Conservation (phyloP, 2,329 filamentous ascomycete species). For the Periconia macrospinosa region DNA sequence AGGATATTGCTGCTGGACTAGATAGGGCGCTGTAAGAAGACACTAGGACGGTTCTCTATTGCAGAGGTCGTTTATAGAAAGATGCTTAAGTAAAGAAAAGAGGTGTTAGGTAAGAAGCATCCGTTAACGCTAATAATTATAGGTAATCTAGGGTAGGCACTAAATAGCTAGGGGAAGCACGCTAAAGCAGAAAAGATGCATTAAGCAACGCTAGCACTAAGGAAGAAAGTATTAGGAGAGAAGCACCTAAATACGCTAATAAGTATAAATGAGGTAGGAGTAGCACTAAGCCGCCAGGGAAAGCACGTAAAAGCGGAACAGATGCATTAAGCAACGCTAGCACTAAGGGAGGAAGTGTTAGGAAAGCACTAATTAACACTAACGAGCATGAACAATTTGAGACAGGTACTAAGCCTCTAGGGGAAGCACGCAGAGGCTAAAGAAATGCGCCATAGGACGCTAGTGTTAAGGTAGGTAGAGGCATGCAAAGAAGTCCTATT, state of each 20-base stretch:
- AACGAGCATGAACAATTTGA: not conserved
- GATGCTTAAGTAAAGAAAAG: slow-evolving; percentile 1
- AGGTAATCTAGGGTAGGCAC: not conserved
- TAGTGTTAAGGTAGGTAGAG: not conserved
- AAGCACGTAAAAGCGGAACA: slow-evolving; percentile 2
- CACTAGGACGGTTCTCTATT: slow-evolving; percentile 5
- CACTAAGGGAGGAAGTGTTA: not conserved
- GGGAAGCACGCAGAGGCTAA: slow-evolving; percentile 1
- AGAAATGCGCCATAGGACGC: not conserved
- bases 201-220: not conserved
- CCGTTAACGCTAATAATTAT: slow-evolving; percentile 7
- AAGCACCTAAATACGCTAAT: not conserved
- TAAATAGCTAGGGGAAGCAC: slow-evolving; percentile 1
- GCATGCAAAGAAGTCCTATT: not conserved
- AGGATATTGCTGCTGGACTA: slow-evolving; percentile 9
- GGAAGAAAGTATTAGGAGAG: not conserved
- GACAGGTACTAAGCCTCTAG: not conserved
- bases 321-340: slow-evolving; percentile 2
- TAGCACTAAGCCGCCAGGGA: slow-evolving; percentile 1
- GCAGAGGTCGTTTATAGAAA: slow-evolving; percentile 6
- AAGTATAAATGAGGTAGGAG: too few species aligned
- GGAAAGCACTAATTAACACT: slow-evolving; percentile 1
- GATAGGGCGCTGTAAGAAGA: slow-evolving; percentile 8
- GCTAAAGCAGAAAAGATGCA: slow-evolving; percentile 3
- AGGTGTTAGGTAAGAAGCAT: slow-evolving; percentile 13